phyloP scores from a whole-genome alignment of 441 rosid species.

The Erodium chrysanthum region DNA sequence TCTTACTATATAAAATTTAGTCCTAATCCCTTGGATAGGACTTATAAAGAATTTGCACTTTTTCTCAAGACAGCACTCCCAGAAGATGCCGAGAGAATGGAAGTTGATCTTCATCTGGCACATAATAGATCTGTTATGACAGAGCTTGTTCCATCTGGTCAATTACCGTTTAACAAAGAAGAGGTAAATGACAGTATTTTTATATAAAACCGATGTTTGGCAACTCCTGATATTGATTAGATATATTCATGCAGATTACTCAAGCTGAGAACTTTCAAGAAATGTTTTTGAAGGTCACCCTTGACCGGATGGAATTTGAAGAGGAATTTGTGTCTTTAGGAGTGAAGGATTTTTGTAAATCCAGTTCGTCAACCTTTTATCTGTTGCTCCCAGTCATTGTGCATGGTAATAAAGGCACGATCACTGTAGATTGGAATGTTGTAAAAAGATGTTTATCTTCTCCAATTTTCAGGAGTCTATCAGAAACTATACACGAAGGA shows the following conservation, averaged over 20 bases:
- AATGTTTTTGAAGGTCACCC: conserved; percentile 67
- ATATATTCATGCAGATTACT: conserved; percentile 42
- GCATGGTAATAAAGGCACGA: conserved; percentile 22
- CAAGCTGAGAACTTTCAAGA: conserved; percentile 70
- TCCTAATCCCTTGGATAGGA: conserved; percentile 77
- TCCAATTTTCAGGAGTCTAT: conserved; percentile 52
- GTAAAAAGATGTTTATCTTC: conserved; percentile 67
- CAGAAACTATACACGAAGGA: conserved; percentile 23
- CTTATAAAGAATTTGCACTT: conserved; percentile 66
- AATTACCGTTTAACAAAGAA: conserved; percentile 33
- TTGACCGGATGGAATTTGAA: conserved; percentile 50
- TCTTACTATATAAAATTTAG: conserved; percentile 51
- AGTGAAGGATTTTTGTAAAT: conserved; percentile 27
- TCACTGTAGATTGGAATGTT: conserved; percentile 60
- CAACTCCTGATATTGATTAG: conserved; percentile 15
- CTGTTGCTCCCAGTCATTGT: conserved; percentile 68
- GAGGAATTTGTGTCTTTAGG: conserved; percentile 52
- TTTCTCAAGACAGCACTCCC: conserved; percentile 77
- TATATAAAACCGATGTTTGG: conserved; percentile 12
- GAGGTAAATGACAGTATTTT: conserved; percentile 43
- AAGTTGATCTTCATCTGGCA: conserved; percentile 81
- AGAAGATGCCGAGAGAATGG: conserved; percentile 61
- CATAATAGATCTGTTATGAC: conserved; percentile 65
- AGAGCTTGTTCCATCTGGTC: conserved; percentile 47
- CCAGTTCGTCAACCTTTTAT: conserved; percentile 49